These are phyloP conservation scores for Acacia crassicarpa DNA, from an alignment of 306 rosid genomes.

Conservation along the genomic window DNA sequence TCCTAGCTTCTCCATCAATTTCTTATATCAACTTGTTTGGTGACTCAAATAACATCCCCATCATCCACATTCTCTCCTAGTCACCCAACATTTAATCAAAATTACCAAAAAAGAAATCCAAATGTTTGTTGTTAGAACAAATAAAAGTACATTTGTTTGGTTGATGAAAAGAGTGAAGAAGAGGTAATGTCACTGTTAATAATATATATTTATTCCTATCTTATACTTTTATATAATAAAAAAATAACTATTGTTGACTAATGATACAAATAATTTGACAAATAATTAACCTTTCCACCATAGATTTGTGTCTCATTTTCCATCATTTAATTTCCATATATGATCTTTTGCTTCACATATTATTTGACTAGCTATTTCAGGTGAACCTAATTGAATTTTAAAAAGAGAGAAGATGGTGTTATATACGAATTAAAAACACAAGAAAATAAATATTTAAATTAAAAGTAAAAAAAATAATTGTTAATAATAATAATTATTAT, in stretches of 20 bases:
- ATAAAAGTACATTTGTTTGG: neutral
- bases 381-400: too few species aligned
- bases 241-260: neutral
- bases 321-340: neutral
- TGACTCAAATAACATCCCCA: slow-evolving; percentile 38
- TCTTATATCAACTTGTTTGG: slow-evolving; percentile 71
- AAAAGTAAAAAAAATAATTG: too few species aligned
- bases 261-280: neutral
- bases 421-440: too few species aligned
- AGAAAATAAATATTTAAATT: too few species aligned
- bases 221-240: neutral
- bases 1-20: slow-evolving; percentile 69
- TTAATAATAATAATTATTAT: too few species aligned
- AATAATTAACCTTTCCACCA: too few species aligned
- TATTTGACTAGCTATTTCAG: too few species aligned
- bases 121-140: neutral
- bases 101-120: neutral
- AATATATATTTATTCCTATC: neutral
- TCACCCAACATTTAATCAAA: neutral
- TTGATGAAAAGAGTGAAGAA: neutral
- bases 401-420: too few species aligned
- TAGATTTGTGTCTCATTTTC: neutral
- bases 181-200: neutral
- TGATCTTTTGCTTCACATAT: too few species aligned
- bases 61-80: neutral